Conservation (phyloP, 2,329 filamentous ascomycete species). For the Sporothrix variecibatus region DNA sequence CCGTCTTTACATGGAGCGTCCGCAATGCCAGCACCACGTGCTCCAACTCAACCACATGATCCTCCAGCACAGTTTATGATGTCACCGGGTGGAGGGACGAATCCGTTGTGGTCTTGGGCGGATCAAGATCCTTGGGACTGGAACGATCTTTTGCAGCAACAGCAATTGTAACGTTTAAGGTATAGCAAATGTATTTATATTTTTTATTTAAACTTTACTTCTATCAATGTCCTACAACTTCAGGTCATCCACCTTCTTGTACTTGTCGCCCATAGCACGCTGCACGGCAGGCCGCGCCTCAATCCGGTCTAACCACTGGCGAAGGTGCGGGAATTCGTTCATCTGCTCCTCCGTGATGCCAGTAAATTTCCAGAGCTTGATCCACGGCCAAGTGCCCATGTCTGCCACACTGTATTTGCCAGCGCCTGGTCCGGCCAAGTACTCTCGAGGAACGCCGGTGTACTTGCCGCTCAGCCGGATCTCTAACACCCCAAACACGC, state of each 20-base stretch:
- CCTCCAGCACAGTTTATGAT: neutral
- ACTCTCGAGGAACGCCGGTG: neutral
- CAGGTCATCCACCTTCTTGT: slow-evolving; percentile 2
- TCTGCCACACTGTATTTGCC: neutral
- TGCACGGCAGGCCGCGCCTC: neutral
- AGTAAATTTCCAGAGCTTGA: neutral
- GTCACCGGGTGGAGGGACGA: neutral
- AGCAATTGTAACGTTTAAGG: neutral
- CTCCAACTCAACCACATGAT: neutral
- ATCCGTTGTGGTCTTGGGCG: neutral
- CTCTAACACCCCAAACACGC: neutral
- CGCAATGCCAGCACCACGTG: neutral
- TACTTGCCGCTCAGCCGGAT: neutral
- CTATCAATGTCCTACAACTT: neutral
- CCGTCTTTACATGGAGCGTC: neutral
- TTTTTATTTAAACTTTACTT: neutral
- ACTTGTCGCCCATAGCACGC: slow-evolving; percentile 3
- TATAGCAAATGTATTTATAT: too few relatives aligned
- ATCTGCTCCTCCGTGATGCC: neutral
- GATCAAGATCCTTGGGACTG: neutral
- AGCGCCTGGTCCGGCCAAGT: neutral
- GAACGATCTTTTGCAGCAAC: neutral
- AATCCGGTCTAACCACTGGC: neutral
- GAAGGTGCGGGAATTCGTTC: neutral
- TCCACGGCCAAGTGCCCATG: neutral